phyloP scores from a whole-genome alignment of 1,284 basidiomycete species.

The Cryptococcus sp. region DNA sequence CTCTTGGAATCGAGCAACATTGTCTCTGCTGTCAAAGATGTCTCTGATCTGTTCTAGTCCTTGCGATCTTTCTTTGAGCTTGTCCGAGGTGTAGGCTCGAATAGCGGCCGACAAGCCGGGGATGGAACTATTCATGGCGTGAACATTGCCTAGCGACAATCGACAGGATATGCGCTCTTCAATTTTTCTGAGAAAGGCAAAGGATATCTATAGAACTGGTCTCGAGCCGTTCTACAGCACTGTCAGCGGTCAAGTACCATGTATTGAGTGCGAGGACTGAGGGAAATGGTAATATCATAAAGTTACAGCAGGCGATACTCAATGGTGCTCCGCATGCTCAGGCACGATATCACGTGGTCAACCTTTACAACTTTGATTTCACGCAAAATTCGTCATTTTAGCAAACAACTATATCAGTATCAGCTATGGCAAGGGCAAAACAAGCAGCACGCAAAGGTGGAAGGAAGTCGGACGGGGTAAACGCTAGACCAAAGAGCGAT shows the following conservation, averaged over 20 bases:
- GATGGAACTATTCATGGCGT: slow-evolving; percentile 18
- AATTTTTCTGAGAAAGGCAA: too few species aligned
- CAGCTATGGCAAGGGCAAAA: neutral
- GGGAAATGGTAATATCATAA: too few species aligned
- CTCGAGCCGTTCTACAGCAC: too few species aligned
- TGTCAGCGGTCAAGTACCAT: too few species aligned
- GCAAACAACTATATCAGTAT: neutral
- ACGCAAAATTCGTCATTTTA: neutral
- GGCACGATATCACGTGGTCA: neutral
- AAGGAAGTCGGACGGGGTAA: neutral
- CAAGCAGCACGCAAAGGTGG: neutral
- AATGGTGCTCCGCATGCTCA: neutral
- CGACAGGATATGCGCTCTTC: too few species aligned
- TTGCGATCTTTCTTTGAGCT: slow-evolving; percentile 67
- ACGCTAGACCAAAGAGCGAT: neutral
- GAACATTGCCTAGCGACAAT: too few species aligned
- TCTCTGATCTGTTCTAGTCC: slow-evolving; percentile 59
- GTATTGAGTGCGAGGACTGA: too few species aligned
- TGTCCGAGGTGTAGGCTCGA: slow-evolving; percentile 59
- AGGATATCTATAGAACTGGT: too few species aligned
- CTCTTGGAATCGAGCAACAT: slow-evolving; percentile 51
- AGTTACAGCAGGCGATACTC: too few species aligned
- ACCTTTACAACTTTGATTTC: neutral
- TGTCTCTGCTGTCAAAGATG: slow-evolving; percentile 58
- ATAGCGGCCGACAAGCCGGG: slow-evolving; percentile 51